A percentile compares a stretch with the other conserved stretches of the same genome.
Conservation (phyloP, 352 stramenopile species). For the Globisporangium heterothallicum region DNA sequence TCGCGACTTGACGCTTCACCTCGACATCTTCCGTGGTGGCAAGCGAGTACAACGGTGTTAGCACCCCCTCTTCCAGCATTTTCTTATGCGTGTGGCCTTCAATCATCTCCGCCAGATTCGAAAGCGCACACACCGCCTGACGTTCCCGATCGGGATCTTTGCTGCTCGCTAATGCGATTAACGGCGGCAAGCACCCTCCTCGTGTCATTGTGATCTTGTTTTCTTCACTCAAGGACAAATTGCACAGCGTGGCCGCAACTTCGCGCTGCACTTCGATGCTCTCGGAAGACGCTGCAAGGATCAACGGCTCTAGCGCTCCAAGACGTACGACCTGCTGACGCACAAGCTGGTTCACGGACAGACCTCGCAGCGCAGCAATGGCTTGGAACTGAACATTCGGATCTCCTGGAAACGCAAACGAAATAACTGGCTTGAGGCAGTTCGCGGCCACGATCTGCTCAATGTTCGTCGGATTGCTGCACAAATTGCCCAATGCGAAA, state of each 20-base stretch:
- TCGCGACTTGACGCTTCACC: constrained; percentile 89
- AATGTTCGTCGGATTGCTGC: constrained; percentile 88
- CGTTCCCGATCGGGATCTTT: constrained; percentile 88
- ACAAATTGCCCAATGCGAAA: constrained; percentile 94
- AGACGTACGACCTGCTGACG: constrained; percentile 89
- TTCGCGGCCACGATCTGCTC: constrained; percentile 85
- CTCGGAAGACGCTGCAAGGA: constrained; percentile 85
- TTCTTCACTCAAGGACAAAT: constrained; percentile 93
- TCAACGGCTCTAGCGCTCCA: constrained; percentile 92
- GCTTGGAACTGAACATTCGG: constrained; percentile 96
- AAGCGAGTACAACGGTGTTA: constrained; percentile 89
- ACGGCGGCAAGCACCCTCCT: constrained; percentile 88
- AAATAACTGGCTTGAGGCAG: constrained; percentile 91
- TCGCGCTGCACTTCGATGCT: constrained; percentile 95
- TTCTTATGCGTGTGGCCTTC: constrained; percentile 93
- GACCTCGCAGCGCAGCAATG: constrained; percentile 89
- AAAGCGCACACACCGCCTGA: constrained; percentile 90
- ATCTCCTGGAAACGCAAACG: constrained; percentile 91
- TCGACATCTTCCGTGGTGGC: constrained; percentile 72
- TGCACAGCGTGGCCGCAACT: constrained; percentile 92
- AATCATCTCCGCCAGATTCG: constrained; percentile 95
- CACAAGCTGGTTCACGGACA: constrained; percentile 89
- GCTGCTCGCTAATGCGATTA: constrained; percentile 86
- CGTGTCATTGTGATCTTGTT: constrained; percentile 96
- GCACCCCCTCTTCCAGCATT: constrained; percentile 90